Evolutionary conservation across 176 grass and related monocot species (phyloP).

Genomic region (Zoysia pacifica): DNA sequence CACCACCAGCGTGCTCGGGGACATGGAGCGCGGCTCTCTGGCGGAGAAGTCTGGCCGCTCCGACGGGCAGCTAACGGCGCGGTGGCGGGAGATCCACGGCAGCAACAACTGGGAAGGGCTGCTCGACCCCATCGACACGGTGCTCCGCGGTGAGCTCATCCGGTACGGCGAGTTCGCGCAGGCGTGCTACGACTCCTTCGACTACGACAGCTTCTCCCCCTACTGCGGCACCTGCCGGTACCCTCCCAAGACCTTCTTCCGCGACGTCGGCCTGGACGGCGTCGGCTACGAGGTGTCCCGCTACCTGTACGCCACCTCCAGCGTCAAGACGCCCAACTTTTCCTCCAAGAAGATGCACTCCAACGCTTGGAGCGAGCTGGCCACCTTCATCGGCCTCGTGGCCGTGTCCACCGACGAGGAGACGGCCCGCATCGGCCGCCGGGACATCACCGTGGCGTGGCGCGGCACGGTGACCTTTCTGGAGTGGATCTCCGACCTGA

Average conservation of each 20-base stretch:
- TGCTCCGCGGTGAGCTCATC: constrained; percentile 59
- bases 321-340: constrained; percentile 22
- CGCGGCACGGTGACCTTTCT: constrained; percentile 66
- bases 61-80: constrained; percentile 30
- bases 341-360: neutral
- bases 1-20: neutral
- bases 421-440: constrained; percentile 54
- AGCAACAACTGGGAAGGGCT: constrained; percentile 48
- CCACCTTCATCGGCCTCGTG: constrained; percentile 81
- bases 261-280: constrained; percentile 24
- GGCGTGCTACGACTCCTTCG: constrained; percentile 74
- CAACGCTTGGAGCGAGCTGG: constrained; percentile 57
- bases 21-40: neutral
- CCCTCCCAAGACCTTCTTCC: constrained; percentile 40
- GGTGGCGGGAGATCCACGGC: constrained; percentile 76
- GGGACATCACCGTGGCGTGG: constrained; percentile 69
- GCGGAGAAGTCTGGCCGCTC: constrained; percentile 7
- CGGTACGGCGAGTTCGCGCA: constrained; percentile 77
- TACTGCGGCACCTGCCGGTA: constrained; percentile 66
- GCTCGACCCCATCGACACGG: constrained; percentile 57
- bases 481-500: constrained; percentile 71
- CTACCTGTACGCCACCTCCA: constrained; percentile 58
- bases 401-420: constrained; percentile 56
- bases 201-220: constrained; percentile 58
- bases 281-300: constrained; percentile 54